Conservation (phyloP, 495 filamentous ascomycete species). For the Bacidia rubella region DNA sequence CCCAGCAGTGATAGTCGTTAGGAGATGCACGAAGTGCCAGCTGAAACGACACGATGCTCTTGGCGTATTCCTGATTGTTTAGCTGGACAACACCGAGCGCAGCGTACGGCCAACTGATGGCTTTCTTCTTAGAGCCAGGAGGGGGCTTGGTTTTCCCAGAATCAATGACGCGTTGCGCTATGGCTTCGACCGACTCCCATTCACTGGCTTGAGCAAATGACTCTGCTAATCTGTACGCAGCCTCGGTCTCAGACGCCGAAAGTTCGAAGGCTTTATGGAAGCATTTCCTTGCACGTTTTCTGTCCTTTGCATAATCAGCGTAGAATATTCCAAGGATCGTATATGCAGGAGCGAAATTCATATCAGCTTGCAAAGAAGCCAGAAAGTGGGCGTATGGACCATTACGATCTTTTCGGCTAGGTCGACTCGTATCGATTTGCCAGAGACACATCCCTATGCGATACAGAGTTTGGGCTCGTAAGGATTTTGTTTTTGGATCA, state of each 20-base stretch:
- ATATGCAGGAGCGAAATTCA: slow-evolving; percentile 86
- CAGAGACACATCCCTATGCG: slow-evolving; percentile 81
- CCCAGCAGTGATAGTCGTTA: slow-evolving; percentile 83
- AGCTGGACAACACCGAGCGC: slow-evolving; percentile 91
- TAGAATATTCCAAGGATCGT: slow-evolving; percentile 93
- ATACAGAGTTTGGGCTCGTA: slow-evolving; percentile 73
- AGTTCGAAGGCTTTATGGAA: slow-evolving; percentile 97
- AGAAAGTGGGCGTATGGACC: slow-evolving; percentile 76
- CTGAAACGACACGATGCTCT: slow-evolving; percentile 84
- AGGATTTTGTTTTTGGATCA: slow-evolving; percentile 47
- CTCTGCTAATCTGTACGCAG: slow-evolving; percentile 73
- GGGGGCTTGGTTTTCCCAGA: slow-evolving; percentile 79
- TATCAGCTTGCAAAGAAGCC: slow-evolving; percentile 67
- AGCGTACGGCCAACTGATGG: slow-evolving; percentile 92
- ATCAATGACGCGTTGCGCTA: slow-evolving; percentile 82
- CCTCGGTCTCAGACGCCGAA: slow-evolving; percentile 72
- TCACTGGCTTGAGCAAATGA: slow-evolving; percentile 79
- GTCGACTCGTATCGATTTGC: slow-evolving; percentile 57
- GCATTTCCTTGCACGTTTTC: slow-evolving; percentile 67
- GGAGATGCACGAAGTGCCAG: slow-evolving; percentile 74
- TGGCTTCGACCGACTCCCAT: slow-evolving; percentile 90
- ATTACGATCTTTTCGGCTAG: slow-evolving; percentile 59
- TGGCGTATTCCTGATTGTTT: slow-evolving; percentile 80
- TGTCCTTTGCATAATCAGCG: slow-evolving; percentile 78
- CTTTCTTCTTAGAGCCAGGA: slow-evolving; percentile 81